A percentile compares a stretch with the other conserved stretches of the same genome.
phyloP scores from a whole-genome alignment of 306 rosid species.

The Prunus mongolica region DNA sequence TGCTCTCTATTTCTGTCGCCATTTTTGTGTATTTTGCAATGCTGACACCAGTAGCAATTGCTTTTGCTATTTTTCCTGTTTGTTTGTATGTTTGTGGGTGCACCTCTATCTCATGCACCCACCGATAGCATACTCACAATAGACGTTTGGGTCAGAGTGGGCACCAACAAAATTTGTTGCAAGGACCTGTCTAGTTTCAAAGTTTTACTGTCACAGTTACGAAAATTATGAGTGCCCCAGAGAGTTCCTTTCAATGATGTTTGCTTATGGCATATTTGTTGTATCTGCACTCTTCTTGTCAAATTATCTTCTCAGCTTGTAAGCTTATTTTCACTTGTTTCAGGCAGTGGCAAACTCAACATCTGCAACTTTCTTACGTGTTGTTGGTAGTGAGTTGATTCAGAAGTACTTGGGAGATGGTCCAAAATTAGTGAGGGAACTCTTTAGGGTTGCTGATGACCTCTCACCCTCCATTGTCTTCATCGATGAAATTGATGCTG shows the following conservation, averaged over 20 bases:
- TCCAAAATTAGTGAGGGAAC: constrained; percentile 96
- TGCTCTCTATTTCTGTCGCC: neutral
- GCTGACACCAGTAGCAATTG: neutral
- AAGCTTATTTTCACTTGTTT: constrained; percentile 11
- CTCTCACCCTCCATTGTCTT: constrained; percentile 96
- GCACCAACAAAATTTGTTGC: neutral
- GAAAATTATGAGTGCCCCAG: neutral
- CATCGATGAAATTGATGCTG: constrained; percentile 95
- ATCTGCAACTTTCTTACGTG: constrained; percentile 96
- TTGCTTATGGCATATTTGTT: neutral
- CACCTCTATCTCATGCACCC: neutral
- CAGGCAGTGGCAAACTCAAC: constrained; percentile 99
- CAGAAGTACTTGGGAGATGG: constrained; percentile 98
- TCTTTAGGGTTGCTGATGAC: constrained; percentile 96
- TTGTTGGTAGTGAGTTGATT: constrained; percentile 97
- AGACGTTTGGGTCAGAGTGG: neutral
- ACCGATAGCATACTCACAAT: neutral
- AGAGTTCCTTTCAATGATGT: neutral
- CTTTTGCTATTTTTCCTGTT: neutral
- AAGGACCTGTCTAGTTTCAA: neutral
- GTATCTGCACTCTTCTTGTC: neutral
- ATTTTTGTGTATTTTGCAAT: neutral
- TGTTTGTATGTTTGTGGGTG: neutral
- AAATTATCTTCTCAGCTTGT: neutral
- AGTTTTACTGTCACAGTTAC: neutral